Conservation (phyloP, 2,329 filamentous ascomycete species). For the Fusarium proliferatum region DNA sequence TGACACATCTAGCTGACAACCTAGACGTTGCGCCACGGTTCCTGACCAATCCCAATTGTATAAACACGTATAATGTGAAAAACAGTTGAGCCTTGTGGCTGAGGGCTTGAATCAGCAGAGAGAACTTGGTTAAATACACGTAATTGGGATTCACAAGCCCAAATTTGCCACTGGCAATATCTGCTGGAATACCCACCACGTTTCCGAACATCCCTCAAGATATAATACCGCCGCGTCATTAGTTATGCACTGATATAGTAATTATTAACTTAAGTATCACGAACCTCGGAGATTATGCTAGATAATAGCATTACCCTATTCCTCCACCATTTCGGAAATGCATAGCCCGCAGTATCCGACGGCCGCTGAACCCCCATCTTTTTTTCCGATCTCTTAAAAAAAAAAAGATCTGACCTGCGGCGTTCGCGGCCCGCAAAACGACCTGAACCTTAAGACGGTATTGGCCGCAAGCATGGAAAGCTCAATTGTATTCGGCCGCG, state of each 20-base stretch:
- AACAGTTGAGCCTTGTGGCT: no score
- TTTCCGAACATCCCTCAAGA: neutral
- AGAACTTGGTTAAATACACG: no score
- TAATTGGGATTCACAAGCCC: no score
- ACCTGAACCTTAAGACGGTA: fast-evolving
- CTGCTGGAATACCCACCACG: neutral
- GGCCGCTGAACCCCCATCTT: neutral
- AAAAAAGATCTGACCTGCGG: neutral
- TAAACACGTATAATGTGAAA: no score
- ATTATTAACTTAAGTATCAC: fast-evolving
- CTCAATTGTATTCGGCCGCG: fast-evolving
- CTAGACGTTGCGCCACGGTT: no score
- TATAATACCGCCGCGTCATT: neutral
- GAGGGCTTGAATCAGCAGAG: no score
- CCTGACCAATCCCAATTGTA: no score
- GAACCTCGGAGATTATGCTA: fast-evolving
- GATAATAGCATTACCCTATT: neutral
- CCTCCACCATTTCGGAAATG: neutral
- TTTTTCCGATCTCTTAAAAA: neutral
- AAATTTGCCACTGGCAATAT: neutral
- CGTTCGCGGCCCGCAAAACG: neutral
- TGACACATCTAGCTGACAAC: no score
- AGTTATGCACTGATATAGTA: neutral
- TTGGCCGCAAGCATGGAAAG: neutral
- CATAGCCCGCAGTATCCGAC: no score